Evolutionary conservation across 805 yeast genomes (phyloP).

Genomic region (Zygoascus flipseniorum): DNA sequence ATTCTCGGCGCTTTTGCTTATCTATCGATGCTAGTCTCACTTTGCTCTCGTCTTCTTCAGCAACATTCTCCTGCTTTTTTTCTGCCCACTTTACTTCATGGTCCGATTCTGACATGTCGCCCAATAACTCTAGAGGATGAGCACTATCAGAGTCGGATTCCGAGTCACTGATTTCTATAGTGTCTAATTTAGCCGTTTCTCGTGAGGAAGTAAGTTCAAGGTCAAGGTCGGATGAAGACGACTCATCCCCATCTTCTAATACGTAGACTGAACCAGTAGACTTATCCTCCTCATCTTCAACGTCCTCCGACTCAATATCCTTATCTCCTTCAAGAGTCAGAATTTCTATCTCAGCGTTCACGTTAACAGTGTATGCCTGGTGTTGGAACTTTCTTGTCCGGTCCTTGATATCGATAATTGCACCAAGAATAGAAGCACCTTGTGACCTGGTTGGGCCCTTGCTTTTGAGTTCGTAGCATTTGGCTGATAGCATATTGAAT

Average conservation of each 20-base stretch:
- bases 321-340: neutral
- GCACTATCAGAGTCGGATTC: neutral
- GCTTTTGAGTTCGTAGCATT: conserved; percentile 63
- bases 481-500: conserved; percentile 61
- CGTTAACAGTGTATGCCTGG: neutral
- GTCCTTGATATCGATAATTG: conserved; percentile 67
- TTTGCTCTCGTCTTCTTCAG: neutral
- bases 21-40: neutral
- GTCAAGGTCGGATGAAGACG: neutral
- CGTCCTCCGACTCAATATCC: neutral
- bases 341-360: neutral
- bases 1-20: conserved; percentile 1
- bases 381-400: conserved; percentile 46
- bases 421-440: conserved; percentile 71
- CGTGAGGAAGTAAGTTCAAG: neutral
- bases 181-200: neutral
- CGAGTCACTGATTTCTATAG: neutral
- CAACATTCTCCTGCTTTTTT: neutral
- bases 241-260: neutral
- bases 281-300: neutral
- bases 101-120: neutral
- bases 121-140: neutral
- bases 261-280: neutral
- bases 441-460: conserved; percentile 58
- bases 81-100: neutral